Evolutionary conservation across 495 filamentous ascomycete species (phyloP), one percentile per base, ranked within the genome.

Genomic region (Apodospora peruviana): DNA sequence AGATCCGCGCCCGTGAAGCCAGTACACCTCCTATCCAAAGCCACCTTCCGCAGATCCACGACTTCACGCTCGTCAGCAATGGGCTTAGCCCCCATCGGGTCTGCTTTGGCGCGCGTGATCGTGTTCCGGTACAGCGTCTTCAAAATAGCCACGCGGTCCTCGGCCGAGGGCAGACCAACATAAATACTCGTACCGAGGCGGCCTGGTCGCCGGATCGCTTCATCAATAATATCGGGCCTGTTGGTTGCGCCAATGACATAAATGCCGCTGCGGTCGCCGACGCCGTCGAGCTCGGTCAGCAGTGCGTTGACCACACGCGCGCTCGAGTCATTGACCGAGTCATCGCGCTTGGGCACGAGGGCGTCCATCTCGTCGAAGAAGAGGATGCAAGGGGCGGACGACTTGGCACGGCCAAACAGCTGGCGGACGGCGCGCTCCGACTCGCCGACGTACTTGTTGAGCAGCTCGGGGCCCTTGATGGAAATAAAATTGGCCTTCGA

Each of bases 301-400:
- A 98, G 75, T 11, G 93, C 94, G 64, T 97, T 98, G 50, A 98
- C 93, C 17, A 98, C 89, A 36, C 93, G 80, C 9, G 89, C 82
- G 42, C 85, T 88, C 25, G 87, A 83, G 61, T 97, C 90, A 12
- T 84, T 87, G 9, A 89, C 75, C 4, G 82, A 81, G 49, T 89
- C 86, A 57, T 90, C 88, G 36, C 93, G 84, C 34, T 80, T 81
- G 1, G 94, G 91, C 0, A 91, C 90, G 4, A 98, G 75, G 3
- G 93, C 90, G 58, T 98, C 93, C 25, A 98, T 75, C 65, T 98
- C 93, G 67, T 98, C 93, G 64, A 98, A 97, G 78, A 98, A 97
- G 50, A 98, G 83, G 40, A 98, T 87, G 61, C 91, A 96, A 18
- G 93, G 93, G 1, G 93, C 78, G 7, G 83, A 88, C 0, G 86